These are phyloP conservation scores for Hemisphaericaspora nanyangensis DNA, from an alignment of 805 yeast species.

Conservation along the genomic window DNA sequence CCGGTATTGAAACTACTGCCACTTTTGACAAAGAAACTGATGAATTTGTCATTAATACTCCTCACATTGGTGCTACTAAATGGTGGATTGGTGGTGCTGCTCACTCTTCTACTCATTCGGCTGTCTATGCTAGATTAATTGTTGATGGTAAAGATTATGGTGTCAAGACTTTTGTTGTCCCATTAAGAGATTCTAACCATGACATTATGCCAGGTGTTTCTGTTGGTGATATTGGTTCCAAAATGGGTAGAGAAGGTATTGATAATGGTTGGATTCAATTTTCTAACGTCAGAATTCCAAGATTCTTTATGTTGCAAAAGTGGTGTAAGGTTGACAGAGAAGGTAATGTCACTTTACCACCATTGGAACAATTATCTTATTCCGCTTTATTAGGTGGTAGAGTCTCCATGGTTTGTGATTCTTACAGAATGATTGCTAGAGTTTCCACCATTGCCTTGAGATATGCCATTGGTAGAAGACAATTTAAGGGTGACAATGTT, in stretches of 20 bases:
- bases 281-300: constrained; percentile 40
- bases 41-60: constrained; percentile 42
- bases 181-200: constrained; percentile 42
- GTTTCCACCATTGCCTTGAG: constrained; percentile 41
- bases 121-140: constrained; percentile 40
- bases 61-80: constrained; percentile 47
- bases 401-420: constrained; percentile 42
- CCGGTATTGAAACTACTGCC: constrained; percentile 54
- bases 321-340: constrained; percentile 38
- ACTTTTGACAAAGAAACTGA: constrained; percentile 38
- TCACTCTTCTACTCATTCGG: constrained; percentile 42
- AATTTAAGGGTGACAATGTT: constrained; percentile 33
- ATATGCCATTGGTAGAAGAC: constrained; percentile 45
- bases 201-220: constrained; percentile 41
- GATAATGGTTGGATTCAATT: constrained; percentile 50
- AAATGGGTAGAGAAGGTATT: constrained; percentile 48
- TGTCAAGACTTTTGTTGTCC: constrained; percentile 44
- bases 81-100: constrained; percentile 53
- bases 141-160: constrained; percentile 45
- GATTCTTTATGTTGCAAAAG: constrained; percentile 44
- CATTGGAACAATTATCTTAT: constrained; percentile 43
- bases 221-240: constrained; percentile 45
- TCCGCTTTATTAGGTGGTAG: constrained; percentile 43
- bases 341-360: constrained; percentile 40
- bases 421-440: constrained; percentile 40